Conservation (phyloP, 2,329 filamentous ascomycete species). For the Sporothrix pallida region DNA sequence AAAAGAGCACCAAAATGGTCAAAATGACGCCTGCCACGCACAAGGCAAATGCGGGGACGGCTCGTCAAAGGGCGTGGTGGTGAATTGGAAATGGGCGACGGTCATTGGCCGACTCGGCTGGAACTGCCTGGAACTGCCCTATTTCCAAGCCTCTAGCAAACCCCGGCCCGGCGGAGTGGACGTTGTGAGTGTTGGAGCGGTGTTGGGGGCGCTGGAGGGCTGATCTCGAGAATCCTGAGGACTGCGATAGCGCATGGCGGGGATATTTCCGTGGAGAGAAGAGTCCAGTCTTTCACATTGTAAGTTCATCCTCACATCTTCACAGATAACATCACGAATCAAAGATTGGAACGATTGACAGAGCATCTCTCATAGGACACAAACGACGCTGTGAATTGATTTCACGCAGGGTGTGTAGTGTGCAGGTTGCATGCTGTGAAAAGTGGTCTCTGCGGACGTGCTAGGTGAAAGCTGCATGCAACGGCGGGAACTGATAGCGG, state of each 20-base stretch:
- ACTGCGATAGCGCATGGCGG: too few species aligned
- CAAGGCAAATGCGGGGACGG: conserved; percentile 9
- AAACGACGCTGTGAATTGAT: not conserved
- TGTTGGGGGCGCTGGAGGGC: too few species aligned
- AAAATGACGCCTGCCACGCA: not conserved
- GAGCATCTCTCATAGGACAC: not conserved
- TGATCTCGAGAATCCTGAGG: too few species aligned
- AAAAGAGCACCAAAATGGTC: too few species aligned
- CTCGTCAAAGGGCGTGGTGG: conserved; percentile 20
- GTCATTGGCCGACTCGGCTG: conserved; percentile 9
- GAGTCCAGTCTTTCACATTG: too few species aligned
- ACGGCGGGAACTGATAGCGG: not conserved
- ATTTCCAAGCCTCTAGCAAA: not conserved
- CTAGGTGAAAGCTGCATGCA: not conserved
- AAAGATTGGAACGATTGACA: not conserved
- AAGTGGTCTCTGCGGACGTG: not conserved
- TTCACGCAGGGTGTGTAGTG: not conserved
- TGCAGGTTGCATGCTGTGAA: too few species aligned
- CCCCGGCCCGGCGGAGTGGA: conserved; percentile 7
- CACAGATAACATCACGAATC: too few species aligned
- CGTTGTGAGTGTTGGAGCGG: too few species aligned
- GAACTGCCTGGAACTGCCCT: not conserved
- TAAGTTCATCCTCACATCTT: too few species aligned
- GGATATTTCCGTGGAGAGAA: not conserved
- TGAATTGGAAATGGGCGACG: conserved; percentile 5